A percentile compares a stretch with the other conserved stretches of the same genome.
phyloP scores from a whole-genome alignment of 176 grass and related monocot species.

The Oryza meridionalis region DNA sequence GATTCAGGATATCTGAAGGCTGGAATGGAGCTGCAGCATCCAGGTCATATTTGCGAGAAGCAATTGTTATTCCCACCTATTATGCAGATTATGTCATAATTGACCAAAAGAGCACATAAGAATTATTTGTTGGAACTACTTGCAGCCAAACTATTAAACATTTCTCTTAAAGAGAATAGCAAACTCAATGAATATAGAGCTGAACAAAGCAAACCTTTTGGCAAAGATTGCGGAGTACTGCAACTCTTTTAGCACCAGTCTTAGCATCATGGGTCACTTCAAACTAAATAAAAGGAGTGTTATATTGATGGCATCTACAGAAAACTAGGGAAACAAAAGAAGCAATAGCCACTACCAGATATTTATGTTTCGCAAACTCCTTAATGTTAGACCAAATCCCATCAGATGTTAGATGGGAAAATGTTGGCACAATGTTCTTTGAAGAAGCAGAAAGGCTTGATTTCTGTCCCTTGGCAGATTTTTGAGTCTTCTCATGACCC shows the following conservation, averaged over 20 bases:
- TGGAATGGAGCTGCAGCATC: constrained; percentile 69
- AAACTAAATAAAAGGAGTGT: constrained; percentile 58
- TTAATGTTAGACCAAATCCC: constrained; percentile 71
- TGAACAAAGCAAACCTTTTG: constrained; percentile 63
- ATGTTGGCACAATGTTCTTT: constrained; percentile 47
- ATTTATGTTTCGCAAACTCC: constrained; percentile 88
- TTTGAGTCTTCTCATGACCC: constrained; percentile 56
- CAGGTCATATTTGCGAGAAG: constrained; percentile 77
- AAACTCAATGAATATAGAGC: constrained; percentile 1
- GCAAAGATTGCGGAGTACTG: constrained; percentile 91
- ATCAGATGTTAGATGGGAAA: constrained; percentile 69
- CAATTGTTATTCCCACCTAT: constrained; percentile 90
- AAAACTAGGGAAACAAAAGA: constrained; percentile 29
- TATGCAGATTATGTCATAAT: not conserved
- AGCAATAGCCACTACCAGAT: constrained; percentile 60
- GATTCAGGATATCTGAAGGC: constrained; percentile 87
- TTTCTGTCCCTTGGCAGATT: constrained; percentile 56
- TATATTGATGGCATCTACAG: constrained; percentile 10
- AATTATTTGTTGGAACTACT: not conserved
- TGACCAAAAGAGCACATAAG: constrained; percentile 3
- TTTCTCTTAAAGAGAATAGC: not conserved
- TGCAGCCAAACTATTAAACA: constrained; percentile 10
- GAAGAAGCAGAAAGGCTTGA: constrained; percentile 50
- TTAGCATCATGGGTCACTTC: constrained; percentile 76
- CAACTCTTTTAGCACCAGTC: constrained; percentile 59